These are phyloP conservation scores for Morella rubra DNA, from an alignment of 306 rosid species.

Conservation along the genomic window DNA sequence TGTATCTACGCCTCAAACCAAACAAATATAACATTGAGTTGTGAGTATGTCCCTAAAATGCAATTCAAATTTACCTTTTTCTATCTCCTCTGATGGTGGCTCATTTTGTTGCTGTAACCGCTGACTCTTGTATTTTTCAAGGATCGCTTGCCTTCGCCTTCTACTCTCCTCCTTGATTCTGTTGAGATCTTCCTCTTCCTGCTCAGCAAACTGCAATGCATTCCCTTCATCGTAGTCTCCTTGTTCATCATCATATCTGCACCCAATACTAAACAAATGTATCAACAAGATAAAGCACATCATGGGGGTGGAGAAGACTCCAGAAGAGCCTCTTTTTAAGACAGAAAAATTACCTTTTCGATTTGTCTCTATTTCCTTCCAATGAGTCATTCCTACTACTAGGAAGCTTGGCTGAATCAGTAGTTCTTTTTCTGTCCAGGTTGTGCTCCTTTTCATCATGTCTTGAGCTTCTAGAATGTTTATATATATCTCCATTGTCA, in stretches of 20 bases:
- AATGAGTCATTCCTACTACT: conserved; percentile 31
- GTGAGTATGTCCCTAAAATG: background rate
- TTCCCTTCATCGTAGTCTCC: conserved; percentile 63
- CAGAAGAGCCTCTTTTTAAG: background rate
- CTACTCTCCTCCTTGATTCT: conserved; percentile 95
- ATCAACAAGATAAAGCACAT: background rate
- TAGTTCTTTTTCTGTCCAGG: conserved; percentile 36
- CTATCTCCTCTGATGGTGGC: conserved; percentile 36
- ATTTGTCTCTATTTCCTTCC: conserved; percentile 34
- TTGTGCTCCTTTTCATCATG: conserved; percentile 47
- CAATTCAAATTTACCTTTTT: conserved; percentile 42
- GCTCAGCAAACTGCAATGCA: conserved; percentile 56
- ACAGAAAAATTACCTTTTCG: conserved; percentile 42
- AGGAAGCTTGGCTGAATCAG: conserved; percentile 30
- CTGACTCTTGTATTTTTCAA: conserved; percentile 81
- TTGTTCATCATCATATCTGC: conserved; percentile 64
- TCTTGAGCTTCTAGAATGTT: conserved; percentile 48
- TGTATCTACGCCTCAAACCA: background rate
- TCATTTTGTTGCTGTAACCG: conserved; percentile 42
- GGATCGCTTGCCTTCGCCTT: conserved; percentile 81
- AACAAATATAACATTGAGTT: too few relatives aligned
- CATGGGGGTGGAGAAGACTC: background rate
- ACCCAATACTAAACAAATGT: conserved; percentile 23
- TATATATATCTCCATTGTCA: conserved; percentile 44
- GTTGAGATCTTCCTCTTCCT: conserved; percentile 90